Evolutionary conservation across 805 yeast species (phyloP).

Genomic region (Blastobotrys parvus): DNA sequence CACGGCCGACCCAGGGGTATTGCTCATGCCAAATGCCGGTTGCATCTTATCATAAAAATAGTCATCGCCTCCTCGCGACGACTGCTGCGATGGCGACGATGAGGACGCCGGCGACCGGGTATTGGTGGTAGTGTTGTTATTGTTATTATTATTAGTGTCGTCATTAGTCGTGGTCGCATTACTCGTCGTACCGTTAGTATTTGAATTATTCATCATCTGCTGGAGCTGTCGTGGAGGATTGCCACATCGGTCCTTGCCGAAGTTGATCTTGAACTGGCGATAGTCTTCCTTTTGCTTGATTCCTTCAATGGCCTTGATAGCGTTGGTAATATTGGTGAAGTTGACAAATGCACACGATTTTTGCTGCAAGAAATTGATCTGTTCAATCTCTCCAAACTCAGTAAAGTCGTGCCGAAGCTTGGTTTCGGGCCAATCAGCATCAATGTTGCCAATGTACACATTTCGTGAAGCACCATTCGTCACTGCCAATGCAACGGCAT

Average conservation of each 20-base stretch:
- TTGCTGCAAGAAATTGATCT: slow-evolving; percentile 76
- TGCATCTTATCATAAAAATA: neutral
- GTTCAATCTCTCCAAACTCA: slow-evolving; percentile 90
- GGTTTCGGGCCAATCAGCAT: slow-evolving; percentile 36
- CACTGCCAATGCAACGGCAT: slow-evolving; percentile 80
- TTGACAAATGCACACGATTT: slow-evolving; percentile 87
- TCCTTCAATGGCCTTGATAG: slow-evolving; percentile 87
- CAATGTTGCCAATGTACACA: slow-evolving; percentile 75
- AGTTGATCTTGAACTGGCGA: slow-evolving; percentile 68
- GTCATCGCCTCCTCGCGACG: neutral
- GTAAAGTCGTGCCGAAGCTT: slow-evolving; percentile 66
- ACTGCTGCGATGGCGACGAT: neutral
- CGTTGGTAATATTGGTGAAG: slow-evolving; percentile 83
- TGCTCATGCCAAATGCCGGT: slow-evolving; percentile 1
- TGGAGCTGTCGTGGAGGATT: slow-evolving; percentile 58
- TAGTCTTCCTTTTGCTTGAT: slow-evolving; percentile 62
- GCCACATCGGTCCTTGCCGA: slow-evolving; percentile 94
- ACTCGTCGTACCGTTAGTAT: neutral
- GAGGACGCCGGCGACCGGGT: neutral
- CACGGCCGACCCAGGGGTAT: slow-evolving; percentile 56
- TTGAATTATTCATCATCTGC: neutral
- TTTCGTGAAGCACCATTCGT: slow-evolving; percentile 92
- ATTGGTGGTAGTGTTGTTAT: neutral
- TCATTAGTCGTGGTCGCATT: no score
- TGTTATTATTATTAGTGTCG: neutral